These are phyloP conservation scores for Nicotiana undulata DNA, from an alignment of 257 asterid genomes.

Conservation along the genomic window DNA sequence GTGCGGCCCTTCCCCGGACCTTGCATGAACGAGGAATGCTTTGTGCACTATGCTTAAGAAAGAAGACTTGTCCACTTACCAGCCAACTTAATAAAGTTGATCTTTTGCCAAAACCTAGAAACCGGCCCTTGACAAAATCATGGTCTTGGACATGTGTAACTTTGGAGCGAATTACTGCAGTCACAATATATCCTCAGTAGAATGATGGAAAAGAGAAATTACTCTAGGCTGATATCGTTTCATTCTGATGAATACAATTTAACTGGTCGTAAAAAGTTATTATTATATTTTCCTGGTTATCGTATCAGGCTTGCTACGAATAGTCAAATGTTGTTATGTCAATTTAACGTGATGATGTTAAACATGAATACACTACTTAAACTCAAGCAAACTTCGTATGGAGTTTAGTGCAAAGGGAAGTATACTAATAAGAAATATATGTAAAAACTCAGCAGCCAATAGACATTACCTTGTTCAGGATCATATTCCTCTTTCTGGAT, in stretches of 20 bases:
- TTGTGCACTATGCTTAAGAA: not conserved
- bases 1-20: no score
- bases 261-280: no score
- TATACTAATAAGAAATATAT: not conserved
- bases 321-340: not conserved
- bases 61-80: constrained; percentile 27
- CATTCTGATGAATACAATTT: not conserved
- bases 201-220: not conserved
- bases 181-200: not conserved
- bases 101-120: constrained; percentile 32
- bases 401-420: not conserved
- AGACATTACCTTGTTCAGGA: constrained; percentile 14
- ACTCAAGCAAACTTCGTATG: no score
- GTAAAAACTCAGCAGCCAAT: not conserved
- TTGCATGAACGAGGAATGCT: no score
- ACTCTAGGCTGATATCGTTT: not conserved
- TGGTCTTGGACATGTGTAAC: constrained; percentile 22
- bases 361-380: not conserved
- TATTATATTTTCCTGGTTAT: not conserved
- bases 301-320: not conserved
- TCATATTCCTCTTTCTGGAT: constrained; percentile 19
- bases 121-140: constrained; percentile 38
- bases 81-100: constrained; percentile 40
- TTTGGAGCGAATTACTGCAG: constrained; percentile 1
- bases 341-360: not conserved